Conservation (phyloP, 2,329 filamentous ascomycete species). For the Penicillium olsonii region DNA sequence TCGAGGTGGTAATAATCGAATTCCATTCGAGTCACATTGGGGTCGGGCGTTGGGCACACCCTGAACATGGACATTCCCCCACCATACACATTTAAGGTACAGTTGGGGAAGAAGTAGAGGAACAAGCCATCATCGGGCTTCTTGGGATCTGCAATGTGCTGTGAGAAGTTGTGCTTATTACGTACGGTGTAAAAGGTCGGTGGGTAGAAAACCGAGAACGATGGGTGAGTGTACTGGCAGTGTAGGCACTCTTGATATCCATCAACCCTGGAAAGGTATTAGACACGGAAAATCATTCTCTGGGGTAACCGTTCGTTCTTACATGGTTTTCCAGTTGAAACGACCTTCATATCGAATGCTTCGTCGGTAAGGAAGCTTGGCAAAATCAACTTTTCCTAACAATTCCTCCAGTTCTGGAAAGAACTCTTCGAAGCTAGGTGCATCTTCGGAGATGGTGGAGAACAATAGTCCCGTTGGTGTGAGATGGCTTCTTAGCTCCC, state of each 20-base stretch:
- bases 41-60: conserved; percentile 54
- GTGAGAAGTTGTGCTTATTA: conserved; percentile 58
- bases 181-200: conserved; percentile 58
- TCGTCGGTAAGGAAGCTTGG: conserved; percentile 52
- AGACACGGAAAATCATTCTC: not conserved
- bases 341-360: conserved; percentile 58
- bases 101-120: conserved; percentile 60
- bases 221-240: conserved; percentile 60
- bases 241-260: conserved; percentile 62
- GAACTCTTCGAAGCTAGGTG: conserved; percentile 54
- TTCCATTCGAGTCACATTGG: conserved; percentile 56
- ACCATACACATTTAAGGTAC: conserved; percentile 59
- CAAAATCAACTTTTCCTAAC: conserved; percentile 55
- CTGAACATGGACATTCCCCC: conserved; percentile 61
- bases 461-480: conserved; percentile 58
- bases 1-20: conserved; percentile 61
- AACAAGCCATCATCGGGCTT: conserved; percentile 58
- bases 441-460: conserved; percentile 50
- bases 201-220: conserved; percentile 57
- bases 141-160: conserved; percentile 57
- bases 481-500: conserved; percentile 39
- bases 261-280: conserved; percentile 47
- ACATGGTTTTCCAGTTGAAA: conserved; percentile 64
- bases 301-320: conserved; percentile 1
- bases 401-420: conserved; percentile 55